phyloP scores from a whole-genome alignment of 257 asterid species.

The Solanum microdontum region DNA sequence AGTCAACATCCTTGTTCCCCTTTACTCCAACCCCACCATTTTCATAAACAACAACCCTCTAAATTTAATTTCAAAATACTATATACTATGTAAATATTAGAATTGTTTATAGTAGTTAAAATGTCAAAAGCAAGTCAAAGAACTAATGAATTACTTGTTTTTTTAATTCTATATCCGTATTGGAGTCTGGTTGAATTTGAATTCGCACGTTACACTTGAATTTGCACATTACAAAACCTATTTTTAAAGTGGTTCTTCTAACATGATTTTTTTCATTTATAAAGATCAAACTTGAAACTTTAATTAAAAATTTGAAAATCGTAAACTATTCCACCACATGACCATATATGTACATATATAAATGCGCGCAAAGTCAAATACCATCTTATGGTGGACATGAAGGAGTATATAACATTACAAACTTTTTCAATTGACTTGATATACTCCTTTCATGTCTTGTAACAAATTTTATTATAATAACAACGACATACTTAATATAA shows the following conservation, averaged over 20 bases:
- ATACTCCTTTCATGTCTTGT: not conserved
- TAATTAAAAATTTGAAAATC: not conserved
- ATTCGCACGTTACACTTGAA: not conserved
- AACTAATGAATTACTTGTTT: not conserved
- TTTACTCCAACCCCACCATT: constrained; percentile 3
- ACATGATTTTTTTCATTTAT: not conserved
- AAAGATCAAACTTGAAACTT: not conserved
- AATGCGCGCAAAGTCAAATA: not conserved
- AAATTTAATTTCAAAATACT: not conserved
- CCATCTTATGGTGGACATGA: not conserved
- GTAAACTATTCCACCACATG: not conserved
- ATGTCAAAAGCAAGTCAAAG: not conserved
- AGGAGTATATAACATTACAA: not conserved
- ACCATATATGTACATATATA: too few species aligned
- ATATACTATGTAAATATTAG: not conserved
- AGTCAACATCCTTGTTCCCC: constrained; percentile 18
- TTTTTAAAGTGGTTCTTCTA: not conserved
- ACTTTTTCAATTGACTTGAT: too few species aligned
- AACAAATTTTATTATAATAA: too few species aligned
- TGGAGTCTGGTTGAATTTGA: not conserved
- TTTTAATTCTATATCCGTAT: not conserved
- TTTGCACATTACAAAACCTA: not conserved
- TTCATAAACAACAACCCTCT: not conserved
- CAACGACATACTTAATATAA: not conserved
- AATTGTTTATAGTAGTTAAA: not conserved